These are phyloP conservation scores for Cryptococcus hybrid DNA, from an alignment of 1,284 basidiomycete genomes.

Conservation along the genomic window DNA sequence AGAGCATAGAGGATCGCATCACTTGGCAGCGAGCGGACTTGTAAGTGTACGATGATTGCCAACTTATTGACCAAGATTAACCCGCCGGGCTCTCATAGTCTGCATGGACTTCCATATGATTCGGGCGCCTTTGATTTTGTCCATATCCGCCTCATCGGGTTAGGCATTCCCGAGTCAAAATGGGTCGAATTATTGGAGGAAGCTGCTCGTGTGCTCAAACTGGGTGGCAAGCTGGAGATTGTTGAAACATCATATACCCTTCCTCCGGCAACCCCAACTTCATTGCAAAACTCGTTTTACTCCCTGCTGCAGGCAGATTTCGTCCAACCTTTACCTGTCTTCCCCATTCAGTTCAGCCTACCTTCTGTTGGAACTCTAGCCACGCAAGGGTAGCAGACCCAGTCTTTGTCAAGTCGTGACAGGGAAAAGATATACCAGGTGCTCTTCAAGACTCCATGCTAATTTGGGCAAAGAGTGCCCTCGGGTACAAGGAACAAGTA, in stretches of 20 bases:
- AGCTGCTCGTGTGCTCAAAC: conserved; percentile 41
- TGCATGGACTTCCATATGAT: conserved; percentile 44
- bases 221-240: conserved; percentile 48
- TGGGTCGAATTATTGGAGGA: conserved; percentile 47
- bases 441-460: conserved; percentile 30
- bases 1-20: conserved; percentile 33
- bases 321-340: conserved; percentile 33
- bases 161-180: conserved; percentile 44
- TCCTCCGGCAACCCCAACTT: conserved; percentile 19
- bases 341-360: conserved; percentile 34
- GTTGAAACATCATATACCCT: conserved; percentile 44
- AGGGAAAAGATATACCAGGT: conserved; percentile 10
- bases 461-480: conserved; percentile 31
- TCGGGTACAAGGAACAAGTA: conserved; percentile 24
- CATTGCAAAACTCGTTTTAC: conserved; percentile 31
- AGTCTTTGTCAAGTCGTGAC: conserved; percentile 14
- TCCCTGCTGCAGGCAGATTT: conserved; percentile 34
- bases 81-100: conserved; percentile 18
- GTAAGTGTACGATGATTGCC: conserved; percentile 27
- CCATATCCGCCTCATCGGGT: conserved; percentile 45
- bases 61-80: neutral
- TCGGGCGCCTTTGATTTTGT: conserved; percentile 47
- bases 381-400: conserved; percentile 9
- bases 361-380: conserved; percentile 19
- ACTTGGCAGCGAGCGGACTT: conserved; percentile 43